These are phyloP conservation scores for Coffea humblotiana DNA, from an alignment of 305 asterid genomes.

Conservation along the genomic window DNA sequence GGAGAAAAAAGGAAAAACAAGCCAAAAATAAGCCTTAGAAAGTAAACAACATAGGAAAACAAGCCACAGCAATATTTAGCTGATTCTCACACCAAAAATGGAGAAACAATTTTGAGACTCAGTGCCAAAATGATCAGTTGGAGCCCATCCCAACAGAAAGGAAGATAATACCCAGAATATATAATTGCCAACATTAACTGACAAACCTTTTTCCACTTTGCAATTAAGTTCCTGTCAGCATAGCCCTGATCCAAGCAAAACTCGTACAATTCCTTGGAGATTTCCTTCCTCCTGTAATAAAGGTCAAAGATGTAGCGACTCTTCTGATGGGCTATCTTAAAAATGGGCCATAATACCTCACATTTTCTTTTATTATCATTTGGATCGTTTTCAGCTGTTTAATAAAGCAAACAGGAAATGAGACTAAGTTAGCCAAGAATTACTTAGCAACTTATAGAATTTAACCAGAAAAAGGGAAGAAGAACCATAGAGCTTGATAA, in stretches of 20 bases:
- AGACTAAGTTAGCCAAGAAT: neutral
- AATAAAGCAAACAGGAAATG: neutral
- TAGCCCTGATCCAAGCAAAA: conserved; percentile 87
- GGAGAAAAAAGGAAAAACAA: neutral
- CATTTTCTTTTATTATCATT: conserved; percentile 79
- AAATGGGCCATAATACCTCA: conserved; percentile 80
- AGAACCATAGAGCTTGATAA: neutral
- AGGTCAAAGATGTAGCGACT: conserved; percentile 78
- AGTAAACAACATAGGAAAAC: too few species aligned
- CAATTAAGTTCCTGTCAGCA: conserved; percentile 75
- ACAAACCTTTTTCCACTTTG: conserved; percentile 23
- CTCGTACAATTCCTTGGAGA: conserved; percentile 72
- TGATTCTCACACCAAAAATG: too few species aligned
- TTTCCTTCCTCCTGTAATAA: conserved; percentile 69
- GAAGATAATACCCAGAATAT: too few species aligned
- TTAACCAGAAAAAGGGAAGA: neutral
- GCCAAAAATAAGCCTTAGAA: too few species aligned
- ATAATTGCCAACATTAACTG: too few species aligned
- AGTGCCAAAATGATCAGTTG: neutral
- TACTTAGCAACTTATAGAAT: neutral
- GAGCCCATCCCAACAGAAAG: neutral
- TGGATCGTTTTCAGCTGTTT: conserved; percentile 74
- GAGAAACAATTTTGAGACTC: neutral
- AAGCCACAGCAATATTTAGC: too few species aligned
- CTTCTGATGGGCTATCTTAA: conserved; percentile 82